Percentiles rank a stretch among this genome's conserved stretches.
phyloP scores from a whole-genome alignment of 2,329 filamentous ascomycete species.

The Epichloe brachyelytri region DNA sequence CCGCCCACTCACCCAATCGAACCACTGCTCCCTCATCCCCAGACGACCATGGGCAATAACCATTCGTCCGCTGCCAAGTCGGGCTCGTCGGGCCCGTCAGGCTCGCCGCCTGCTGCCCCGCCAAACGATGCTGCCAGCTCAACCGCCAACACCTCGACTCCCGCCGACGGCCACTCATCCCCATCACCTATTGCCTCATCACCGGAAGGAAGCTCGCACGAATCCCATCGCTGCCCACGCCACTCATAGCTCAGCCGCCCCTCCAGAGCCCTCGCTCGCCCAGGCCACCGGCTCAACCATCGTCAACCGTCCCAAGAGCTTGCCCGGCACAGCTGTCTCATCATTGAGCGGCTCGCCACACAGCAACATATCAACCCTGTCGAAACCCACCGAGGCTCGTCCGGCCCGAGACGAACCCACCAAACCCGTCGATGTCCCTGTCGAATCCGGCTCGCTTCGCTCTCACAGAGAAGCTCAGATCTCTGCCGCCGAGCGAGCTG shows the following conservation, averaged over 20 bases:
- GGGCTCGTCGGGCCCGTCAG: slow-evolving; percentile 20
- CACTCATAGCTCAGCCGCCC: slow-evolving; percentile 42
- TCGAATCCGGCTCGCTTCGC: slow-evolving; percentile 24
- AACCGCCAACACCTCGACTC: slow-evolving; percentile 4
- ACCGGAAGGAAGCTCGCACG: slow-evolving; percentile 28
- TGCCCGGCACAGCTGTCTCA: slow-evolving; percentile 36
- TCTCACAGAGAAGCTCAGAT: slow-evolving; percentile 23
- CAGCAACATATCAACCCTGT: slow-evolving; percentile 19
- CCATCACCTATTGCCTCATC: slow-evolving; percentile 13
- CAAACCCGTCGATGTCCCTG: slow-evolving; percentile 47
- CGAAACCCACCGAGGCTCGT: slow-evolving; percentile 15
- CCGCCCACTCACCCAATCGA: not conserved
- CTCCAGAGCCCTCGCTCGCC: slow-evolving; percentile 48
- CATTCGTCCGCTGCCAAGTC: slow-evolving; percentile 25
- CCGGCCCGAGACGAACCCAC: slow-evolving; percentile 25
- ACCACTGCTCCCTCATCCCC: not conserved
- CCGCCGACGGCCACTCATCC: slow-evolving; percentile 4
- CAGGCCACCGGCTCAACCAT: slow-evolving; percentile 46
- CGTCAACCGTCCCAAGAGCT: slow-evolving; percentile 31
- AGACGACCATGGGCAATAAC: slow-evolving; percentile 23
- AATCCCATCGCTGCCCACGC: slow-evolving; percentile 43
- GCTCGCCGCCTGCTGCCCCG: slow-evolving; percentile 11
- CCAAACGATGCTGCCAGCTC: slow-evolving; percentile 14
- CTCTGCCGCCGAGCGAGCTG: slow-evolving; percentile 17
- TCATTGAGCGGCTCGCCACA: slow-evolving; percentile 35